A percentile compares a stretch with the other conserved stretches of the same genome.
Conservation (phyloP, 768 basidiomycete genomes). For the Mycena albidolilacea region DNA sequence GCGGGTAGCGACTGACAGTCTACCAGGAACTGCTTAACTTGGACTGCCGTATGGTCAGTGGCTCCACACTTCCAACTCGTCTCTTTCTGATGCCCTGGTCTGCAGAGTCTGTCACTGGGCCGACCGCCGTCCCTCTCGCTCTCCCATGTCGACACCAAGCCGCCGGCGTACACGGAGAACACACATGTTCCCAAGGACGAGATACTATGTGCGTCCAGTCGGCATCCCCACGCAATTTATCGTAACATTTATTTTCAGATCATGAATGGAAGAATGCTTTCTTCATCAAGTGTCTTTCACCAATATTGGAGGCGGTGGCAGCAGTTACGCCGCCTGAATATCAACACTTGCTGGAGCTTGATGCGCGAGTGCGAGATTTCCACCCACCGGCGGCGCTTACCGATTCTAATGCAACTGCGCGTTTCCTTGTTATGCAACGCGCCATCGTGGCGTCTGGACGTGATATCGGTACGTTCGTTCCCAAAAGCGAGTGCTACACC, state of each 20-base stretch:
- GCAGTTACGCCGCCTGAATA: conserved; percentile 69
- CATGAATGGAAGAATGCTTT: conserved; percentile 82
- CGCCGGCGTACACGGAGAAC: conserved; percentile 52
- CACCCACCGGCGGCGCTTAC: conserved; percentile 65
- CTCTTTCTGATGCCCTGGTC: background rate
- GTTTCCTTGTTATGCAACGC: conserved; percentile 76
- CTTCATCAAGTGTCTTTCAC: conserved; percentile 73
- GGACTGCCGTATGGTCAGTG: conserved; percentile 74
- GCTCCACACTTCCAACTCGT: conserved; percentile 31
- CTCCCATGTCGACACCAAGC: conserved; percentile 74
- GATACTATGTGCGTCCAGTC: conserved; percentile 61
- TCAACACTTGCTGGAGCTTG: conserved; percentile 65
- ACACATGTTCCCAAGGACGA: conserved; percentile 63
- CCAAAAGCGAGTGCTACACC: background rate
- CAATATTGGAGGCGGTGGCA: conserved; percentile 72
- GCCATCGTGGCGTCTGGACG: conserved; percentile 72
- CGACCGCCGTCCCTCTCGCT: conserved; percentile 79
- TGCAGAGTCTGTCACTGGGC: conserved; percentile 77
- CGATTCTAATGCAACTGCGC: conserved; percentile 55
- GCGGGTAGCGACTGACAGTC: conserved; percentile 3
- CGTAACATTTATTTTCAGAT: conserved; percentile 54
- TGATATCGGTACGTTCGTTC: conserved; percentile 66
- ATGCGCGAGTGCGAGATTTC: conserved; percentile 70
- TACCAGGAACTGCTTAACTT: conserved; percentile 71
- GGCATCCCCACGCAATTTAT: background rate